phyloP scores from a whole-genome alignment of 495 filamentous ascomycete genomes.

The Annulohypoxylon maeteangense region DNA sequence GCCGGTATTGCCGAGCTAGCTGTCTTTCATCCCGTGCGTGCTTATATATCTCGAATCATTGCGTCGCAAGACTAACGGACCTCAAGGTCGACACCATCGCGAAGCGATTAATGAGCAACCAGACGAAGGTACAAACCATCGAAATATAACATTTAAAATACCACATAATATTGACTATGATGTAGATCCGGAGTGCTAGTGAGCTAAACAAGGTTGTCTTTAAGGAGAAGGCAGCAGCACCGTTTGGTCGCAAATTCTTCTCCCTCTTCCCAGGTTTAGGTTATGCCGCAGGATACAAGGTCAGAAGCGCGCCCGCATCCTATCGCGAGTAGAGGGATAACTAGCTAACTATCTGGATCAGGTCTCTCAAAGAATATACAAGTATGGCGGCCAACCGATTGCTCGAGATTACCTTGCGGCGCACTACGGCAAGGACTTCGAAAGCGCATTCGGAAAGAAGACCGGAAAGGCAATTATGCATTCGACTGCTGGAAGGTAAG shows the following conservation, averaged over 20 bases:
- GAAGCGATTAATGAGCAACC: slow-evolving; percentile 99
- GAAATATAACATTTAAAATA: slow-evolving; percentile 13
- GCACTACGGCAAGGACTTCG: slow-evolving; percentile 84
- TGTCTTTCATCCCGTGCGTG: slow-evolving; percentile 92
- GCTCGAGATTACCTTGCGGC: slow-evolving; percentile 88
- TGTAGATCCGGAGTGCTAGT: slow-evolving; percentile 66
- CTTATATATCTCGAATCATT: slow-evolving; percentile 32
- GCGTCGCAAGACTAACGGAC: slow-evolving; percentile 44
- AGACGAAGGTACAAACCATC: slow-evolving; percentile 68
- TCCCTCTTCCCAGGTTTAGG: slow-evolving; percentile 96
- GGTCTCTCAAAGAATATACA: slow-evolving; percentile 96
- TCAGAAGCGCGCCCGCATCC: slow-evolving; percentile 49
- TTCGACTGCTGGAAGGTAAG: slow-evolving; percentile 90
- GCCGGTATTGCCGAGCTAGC: slow-evolving; percentile 96
- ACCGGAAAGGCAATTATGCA: slow-evolving; percentile 98
- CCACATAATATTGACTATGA: slow-evolving; percentile 32
- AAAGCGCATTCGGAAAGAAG: slow-evolving; percentile 90
- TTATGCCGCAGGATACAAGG: slow-evolving; percentile 98
- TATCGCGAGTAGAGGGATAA: not conserved
- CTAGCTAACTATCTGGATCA: slow-evolving; percentile 42
- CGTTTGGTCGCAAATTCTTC: slow-evolving; percentile 81
- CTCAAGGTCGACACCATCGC: slow-evolving; percentile 93
- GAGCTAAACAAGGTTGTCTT: slow-evolving; percentile 92
- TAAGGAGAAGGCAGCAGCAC: slow-evolving; percentile 82
- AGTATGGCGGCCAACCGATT: slow-evolving; percentile 98